Evolutionary conservation across 441 rosid species (phyloP).

Genomic region (Arabidopsis hybrid): DNA sequence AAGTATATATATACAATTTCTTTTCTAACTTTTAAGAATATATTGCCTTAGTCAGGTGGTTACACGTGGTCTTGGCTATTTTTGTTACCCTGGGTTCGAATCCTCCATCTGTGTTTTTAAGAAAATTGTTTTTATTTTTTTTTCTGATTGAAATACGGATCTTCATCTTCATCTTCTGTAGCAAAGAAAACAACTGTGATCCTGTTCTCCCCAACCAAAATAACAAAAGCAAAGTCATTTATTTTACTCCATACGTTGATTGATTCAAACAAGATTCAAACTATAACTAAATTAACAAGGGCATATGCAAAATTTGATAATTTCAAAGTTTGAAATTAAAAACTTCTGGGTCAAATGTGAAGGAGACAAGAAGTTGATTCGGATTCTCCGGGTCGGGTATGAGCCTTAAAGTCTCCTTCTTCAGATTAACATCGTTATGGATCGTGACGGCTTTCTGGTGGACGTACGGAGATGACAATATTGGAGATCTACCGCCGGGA

Average conservation of each 20-base stretch:
- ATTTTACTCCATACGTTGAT: too few species aligned
- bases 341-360: constrained; percentile 92
- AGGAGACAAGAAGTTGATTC: constrained; percentile 65
- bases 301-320: too few species aligned
- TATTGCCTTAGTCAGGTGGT: too few species aligned
- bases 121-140: too few species aligned
- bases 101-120: too few species aligned
- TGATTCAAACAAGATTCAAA: constrained; percentile 5
- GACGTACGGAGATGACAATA: constrained; percentile 64
- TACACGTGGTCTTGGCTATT: too few species aligned
- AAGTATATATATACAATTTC: too few species aligned
- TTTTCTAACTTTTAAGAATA: too few species aligned
- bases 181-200: constrained; percentile 78
- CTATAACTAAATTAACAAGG: background rate
- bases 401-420: constrained; percentile 73
- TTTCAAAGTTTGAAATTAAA: background rate
- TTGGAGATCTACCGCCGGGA: constrained; percentile 61
- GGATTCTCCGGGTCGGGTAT: constrained; percentile 73
- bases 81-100: too few species aligned
- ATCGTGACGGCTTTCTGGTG: constrained; percentile 78
- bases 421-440: constrained; percentile 69
- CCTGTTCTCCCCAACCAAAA: constrained; percentile 48
- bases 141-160: too few species aligned
- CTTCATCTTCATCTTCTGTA: constrained; percentile 61
- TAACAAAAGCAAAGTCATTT: constrained; percentile 3